A percentile compares a stretch with the other conserved stretches of the same genome.
These are phyloP conservation scores for Primulina eburnea DNA, from an alignment of 257 asterid species.

Conservation along the genomic window DNA sequence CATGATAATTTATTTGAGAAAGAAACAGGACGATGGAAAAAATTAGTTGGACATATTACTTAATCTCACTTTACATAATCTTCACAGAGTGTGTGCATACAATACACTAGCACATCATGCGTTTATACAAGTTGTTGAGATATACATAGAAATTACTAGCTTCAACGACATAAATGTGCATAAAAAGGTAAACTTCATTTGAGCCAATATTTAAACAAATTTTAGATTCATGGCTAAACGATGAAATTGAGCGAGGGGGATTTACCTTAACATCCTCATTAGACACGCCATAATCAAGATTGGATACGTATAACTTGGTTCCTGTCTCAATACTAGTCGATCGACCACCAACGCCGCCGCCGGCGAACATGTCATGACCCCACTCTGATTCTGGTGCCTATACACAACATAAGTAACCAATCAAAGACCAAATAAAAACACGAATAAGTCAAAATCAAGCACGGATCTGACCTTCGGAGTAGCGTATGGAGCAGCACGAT, in stretches of 20 bases:
- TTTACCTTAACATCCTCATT: conserved; percentile 83
- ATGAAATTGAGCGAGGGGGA: neutral
- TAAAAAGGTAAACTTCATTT: neutral
- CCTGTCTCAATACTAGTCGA: conserved; percentile 88
- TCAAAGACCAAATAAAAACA: neutral
- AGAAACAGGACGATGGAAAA: neutral
- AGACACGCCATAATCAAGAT: conserved; percentile 89
- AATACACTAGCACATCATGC: neutral
- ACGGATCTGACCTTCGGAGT: conserved; percentile 68
- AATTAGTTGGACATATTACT: neutral
- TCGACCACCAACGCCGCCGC: conserved; percentile 44
- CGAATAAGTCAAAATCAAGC: neutral
- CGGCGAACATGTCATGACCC: conserved; percentile 75
- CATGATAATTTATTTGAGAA: neutral
- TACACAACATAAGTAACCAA: neutral
- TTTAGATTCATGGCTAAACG: neutral
- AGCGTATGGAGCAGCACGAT: conserved; percentile 65
- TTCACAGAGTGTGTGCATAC: neutral
- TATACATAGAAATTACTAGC: too few species aligned
- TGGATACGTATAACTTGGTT: conserved; percentile 86
- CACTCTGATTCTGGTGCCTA: conserved; percentile 91
- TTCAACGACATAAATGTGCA: neutral
- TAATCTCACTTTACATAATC: neutral
- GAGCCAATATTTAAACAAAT: too few species aligned
- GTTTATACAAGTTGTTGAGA: neutral